Evolutionary conservation across 352 stramenopile genomes (phyloP).

Genomic region (Hyaloperonospora brassicae): DNA sequence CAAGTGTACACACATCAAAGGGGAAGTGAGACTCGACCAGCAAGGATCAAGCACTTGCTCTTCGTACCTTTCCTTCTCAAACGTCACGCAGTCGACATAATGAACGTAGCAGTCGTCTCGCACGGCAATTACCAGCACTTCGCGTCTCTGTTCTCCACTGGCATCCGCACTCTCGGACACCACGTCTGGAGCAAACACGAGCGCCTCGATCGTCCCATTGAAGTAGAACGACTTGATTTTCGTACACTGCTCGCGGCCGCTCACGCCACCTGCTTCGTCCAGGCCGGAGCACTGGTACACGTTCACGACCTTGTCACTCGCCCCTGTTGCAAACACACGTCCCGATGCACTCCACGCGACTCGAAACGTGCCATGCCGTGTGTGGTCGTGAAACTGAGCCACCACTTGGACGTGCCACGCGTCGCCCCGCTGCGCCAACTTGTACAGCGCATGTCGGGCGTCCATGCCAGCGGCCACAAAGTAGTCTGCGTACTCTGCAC

Average conservation of each 20-base stretch:
- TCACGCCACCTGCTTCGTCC: constrained; percentile 1
- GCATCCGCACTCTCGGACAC: not conserved
- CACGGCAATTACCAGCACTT: constrained; percentile 57
- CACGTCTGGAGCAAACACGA: constrained; percentile 41
- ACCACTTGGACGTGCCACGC: constrained; percentile 39
- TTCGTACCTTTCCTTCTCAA: constrained; percentile 70
- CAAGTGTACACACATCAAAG: not conserved
- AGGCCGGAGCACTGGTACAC: constrained; percentile 47
- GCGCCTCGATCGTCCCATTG: constrained; percentile 66
- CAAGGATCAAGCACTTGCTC: not conserved
- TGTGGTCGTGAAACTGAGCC: constrained; percentile 60
- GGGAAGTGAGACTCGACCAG: constrained; percentile 2
- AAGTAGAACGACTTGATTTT: constrained; percentile 84
- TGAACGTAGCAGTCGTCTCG: constrained; percentile 81
- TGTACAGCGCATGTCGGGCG: constrained; percentile 50
- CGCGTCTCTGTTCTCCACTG: constrained; percentile 8
- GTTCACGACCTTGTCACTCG: constrained; percentile 69
- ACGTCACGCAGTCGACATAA: constrained; percentile 68
- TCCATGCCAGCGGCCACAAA: constrained; percentile 73
- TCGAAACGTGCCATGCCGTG: constrained; percentile 54
- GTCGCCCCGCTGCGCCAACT: constrained; percentile 26
- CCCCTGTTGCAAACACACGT: constrained; percentile 55
- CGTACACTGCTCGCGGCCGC: constrained; percentile 21
- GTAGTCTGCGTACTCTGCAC: constrained; percentile 27
- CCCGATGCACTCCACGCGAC: constrained; percentile 53